Evolutionary conservation across 2,329 filamentous ascomycete genomes (phyloP).

Genomic region (Aspergillus ustus): DNA sequence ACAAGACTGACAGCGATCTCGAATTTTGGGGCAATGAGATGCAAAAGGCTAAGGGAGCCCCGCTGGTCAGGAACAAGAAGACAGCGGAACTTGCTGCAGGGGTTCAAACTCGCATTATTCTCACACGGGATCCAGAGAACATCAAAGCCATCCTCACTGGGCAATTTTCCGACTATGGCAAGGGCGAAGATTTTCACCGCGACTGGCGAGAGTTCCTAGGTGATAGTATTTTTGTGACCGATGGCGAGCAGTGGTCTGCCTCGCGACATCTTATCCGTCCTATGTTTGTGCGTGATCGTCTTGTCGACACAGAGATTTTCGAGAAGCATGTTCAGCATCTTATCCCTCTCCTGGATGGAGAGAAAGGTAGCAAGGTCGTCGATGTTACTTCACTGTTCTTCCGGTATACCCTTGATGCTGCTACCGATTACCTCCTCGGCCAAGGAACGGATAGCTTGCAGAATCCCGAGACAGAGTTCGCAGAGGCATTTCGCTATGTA

Average conservation of each 20-base stretch:
- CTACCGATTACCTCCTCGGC: conserved; percentile 85
- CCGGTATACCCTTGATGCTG: conserved; percentile 79
- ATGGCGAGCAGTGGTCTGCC: conserved; percentile 77
- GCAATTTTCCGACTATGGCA: conserved; percentile 85
- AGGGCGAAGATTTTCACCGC: conserved; percentile 71
- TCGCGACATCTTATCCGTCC: conserved; percentile 84
- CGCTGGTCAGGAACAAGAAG: conserved; percentile 28
- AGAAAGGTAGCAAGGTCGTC: conserved; percentile 54
- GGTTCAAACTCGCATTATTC: conserved; percentile 59
- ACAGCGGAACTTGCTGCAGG: conserved; percentile 38
- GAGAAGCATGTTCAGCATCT: conserved; percentile 78
- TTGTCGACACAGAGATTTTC: conserved; percentile 82
- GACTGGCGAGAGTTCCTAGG: conserved; percentile 82
- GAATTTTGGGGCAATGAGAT: conserved; percentile 66
- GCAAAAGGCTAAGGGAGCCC: conserved; percentile 35
- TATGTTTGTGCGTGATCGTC: conserved; percentile 83
- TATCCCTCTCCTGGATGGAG: conserved; percentile 67
- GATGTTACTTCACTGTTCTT: conserved; percentile 81
- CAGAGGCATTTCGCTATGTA: conserved; percentile 79
- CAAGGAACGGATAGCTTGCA: conserved; percentile 67
- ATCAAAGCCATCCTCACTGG: conserved; percentile 89
- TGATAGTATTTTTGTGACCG: conserved; percentile 83
- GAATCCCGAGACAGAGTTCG: conserved; percentile 71
- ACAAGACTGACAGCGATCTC: conserved; percentile 60
- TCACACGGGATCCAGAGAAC: conserved; percentile 85